Evolutionary conservation across 2,329 filamentous ascomycete species (phyloP), one percentile per base, ranked within the genome.

Genomic region (Alternaria brassicae): DNA sequence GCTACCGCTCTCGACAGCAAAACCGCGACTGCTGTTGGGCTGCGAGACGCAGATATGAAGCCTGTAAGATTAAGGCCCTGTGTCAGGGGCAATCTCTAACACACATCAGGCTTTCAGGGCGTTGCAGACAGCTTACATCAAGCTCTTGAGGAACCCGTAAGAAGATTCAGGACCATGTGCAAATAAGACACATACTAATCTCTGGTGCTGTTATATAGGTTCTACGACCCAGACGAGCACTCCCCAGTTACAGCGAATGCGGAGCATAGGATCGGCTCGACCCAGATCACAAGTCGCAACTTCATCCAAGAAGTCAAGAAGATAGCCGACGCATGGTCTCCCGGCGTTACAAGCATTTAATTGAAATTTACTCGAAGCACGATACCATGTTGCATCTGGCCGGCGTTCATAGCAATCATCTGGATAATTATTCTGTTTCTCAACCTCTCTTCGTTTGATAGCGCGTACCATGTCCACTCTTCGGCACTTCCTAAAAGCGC

Each of bases 61-160:
- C 88, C 91, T 32, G 93, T 90, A 78, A 69, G 87, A 79, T 45
- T 25, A 21, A 36, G 5, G 5, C 17, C 7, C 37, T 40, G 9
- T 21, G 23, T 40, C 3, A 15, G 6, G 19, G 1, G 6, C 15
- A 19, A 4, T 15, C 12, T 30, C 60, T 72, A 12, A 73, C 15
- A 10, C 17, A 15, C 12, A 12, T 2, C 36, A 90, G 88, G 88
- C 95, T 25, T 99, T 99, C 74, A 88, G 90, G 74, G 93, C 93
- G 27, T 87, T 99, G 79, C 95, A 98, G 80, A 89, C 86, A n/a
- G 93, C 94, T 28, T 99, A 97, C 72, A 91, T 98, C 58, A 83
- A 88, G 62, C 81, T 99, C 51, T 81, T 98, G 66, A 90, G 97
- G 79, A 98, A 99, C 73, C 94, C 51, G 44, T 58, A 58, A 58